These are phyloP conservation scores for Cladosporium sp. DNA, from an alignment of 2,329 filamentous ascomycete species.

Conservation along the genomic window DNA sequence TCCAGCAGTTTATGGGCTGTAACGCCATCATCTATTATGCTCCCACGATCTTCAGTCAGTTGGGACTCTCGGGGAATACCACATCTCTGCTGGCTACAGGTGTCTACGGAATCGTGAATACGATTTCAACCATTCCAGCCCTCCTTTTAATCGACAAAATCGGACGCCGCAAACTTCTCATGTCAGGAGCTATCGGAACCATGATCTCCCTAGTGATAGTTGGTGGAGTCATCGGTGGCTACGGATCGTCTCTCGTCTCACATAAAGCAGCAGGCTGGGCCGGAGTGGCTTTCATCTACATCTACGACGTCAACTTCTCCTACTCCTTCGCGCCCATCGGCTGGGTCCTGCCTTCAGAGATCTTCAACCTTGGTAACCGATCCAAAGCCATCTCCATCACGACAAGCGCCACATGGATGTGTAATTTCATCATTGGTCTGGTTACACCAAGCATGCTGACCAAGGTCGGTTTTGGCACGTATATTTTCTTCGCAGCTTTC, in stretches of 20 bases:
- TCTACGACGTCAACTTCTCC: slow-evolving; percentile 48
- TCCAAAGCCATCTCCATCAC: slow-evolving; percentile 60
- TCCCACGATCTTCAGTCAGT: slow-evolving; percentile 40
- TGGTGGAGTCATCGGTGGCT: slow-evolving; percentile 50
- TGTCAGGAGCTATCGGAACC: slow-evolving; percentile 57
- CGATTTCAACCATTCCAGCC: slow-evolving; percentile 60
- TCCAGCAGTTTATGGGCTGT: slow-evolving; percentile 38
- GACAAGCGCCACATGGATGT: slow-evolving; percentile 60
- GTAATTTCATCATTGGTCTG: slow-evolving; percentile 50
- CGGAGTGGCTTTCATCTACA: slow-evolving; percentile 17
- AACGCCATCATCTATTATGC: slow-evolving; percentile 47
- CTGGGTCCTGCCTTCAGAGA: slow-evolving; percentile 43
- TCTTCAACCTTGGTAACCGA: slow-evolving; percentile 55
- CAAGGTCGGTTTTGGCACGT: slow-evolving; percentile 45
- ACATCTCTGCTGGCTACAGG: slow-evolving; percentile 61
- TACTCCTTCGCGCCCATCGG: slow-evolving; percentile 33
- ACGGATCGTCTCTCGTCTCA: slow-evolving; percentile 35
- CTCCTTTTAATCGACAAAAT: slow-evolving; percentile 61
- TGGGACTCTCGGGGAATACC: slow-evolving; percentile 34
- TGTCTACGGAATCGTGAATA: slow-evolving; percentile 65
- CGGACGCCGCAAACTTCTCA: slow-evolving; percentile 59
- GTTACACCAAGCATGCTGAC: slow-evolving; percentile 15
- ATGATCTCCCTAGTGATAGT: slow-evolving; percentile 41
- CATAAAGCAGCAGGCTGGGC: slow-evolving; percentile 43
- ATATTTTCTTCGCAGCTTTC: slow-evolving; percentile 56